phyloP scores from a whole-genome alignment of 768 basidiomycete genomes.

The Leccinellum luteum region DNA sequence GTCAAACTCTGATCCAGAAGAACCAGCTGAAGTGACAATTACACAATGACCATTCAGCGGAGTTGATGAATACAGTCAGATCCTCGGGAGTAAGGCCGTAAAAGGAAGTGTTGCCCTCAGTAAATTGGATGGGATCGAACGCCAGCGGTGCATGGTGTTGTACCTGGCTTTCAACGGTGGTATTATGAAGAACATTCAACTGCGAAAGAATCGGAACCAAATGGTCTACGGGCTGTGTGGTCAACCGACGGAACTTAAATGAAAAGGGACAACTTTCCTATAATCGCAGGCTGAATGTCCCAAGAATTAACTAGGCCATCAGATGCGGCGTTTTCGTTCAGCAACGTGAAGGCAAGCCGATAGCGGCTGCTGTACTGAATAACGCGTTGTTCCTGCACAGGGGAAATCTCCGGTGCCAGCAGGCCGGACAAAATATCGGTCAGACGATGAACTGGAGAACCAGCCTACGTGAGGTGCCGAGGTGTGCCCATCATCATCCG shows the following conservation, averaged over 20 bases:
- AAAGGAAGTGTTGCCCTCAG: slow-evolving; percentile 31
- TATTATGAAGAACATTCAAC: slow-evolving; percentile 75
- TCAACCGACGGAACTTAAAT: slow-evolving; percentile 18
- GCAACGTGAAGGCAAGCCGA: slow-evolving; percentile 85
- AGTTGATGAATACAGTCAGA: slow-evolving; percentile 91
- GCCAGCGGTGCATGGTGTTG: slow-evolving; percentile 89
- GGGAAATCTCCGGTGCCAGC: slow-evolving; percentile 42
- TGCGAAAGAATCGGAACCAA: slow-evolving; percentile 61
- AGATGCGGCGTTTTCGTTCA: slow-evolving; percentile 84
- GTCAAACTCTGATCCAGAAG: slow-evolving; percentile 4
- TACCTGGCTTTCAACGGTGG: slow-evolving; percentile 92
- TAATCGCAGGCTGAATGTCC: slow-evolving; percentile 67
- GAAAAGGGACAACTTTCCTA: slow-evolving; percentile 45
- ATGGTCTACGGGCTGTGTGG: slow-evolving; percentile 47
- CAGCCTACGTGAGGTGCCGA: slow-evolving; percentile 13
- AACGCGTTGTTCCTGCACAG: slow-evolving; percentile 48
- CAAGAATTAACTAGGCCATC: slow-evolving; percentile 62
- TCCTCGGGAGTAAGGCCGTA: slow-evolving; percentile 76
- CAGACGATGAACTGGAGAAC: slow-evolving; percentile 37
- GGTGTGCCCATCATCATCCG: neutral
- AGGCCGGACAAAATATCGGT: slow-evolving; percentile 38
- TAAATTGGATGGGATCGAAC: slow-evolving; percentile 55
- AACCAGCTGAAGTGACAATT: slow-evolving; percentile 21
- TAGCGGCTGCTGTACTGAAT: slow-evolving; percentile 80
- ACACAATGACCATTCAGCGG: slow-evolving; percentile 96